Conservation (phyloP, 1,139 yeast species). For the Lodderomyces beijingensis region DNA sequence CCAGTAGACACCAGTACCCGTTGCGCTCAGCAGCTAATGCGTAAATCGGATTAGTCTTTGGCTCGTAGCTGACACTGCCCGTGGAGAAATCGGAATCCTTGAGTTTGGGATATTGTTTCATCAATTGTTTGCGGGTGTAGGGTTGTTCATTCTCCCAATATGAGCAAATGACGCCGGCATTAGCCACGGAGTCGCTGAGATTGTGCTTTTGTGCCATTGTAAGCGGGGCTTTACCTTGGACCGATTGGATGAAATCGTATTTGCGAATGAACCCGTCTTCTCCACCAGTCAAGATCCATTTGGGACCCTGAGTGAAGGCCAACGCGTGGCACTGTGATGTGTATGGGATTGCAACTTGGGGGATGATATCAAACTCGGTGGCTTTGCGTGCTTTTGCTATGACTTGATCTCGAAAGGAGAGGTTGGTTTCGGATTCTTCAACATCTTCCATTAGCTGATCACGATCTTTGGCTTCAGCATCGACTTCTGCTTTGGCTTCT, state of each 20-base stretch:
- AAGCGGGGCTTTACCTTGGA: constrained; percentile 84
- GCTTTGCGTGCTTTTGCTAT: constrained; percentile 43
- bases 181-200: constrained; percentile 61
- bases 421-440: constrained; percentile 4
- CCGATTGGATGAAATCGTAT: constrained; percentile 79
- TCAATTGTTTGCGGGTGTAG: constrained; percentile 36
- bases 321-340: constrained; percentile 69
- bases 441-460: no score
- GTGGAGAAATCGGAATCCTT: constrained; percentile 40
- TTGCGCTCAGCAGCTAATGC: constrained; percentile 80
- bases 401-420: constrained; percentile 32
- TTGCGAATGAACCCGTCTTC: constrained; percentile 92
- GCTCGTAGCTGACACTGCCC: constrained; percentile 52
- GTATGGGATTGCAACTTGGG: constrained; percentile 72
- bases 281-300: constrained; percentile 92
- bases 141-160: constrained; percentile 98
- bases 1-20: constrained; percentile 82
- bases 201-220: constrained; percentile 92
- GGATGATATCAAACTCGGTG: constrained; percentile 53
- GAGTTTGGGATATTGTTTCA: constrained; percentile 40
- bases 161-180: constrained; percentile 76
- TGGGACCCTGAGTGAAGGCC: constrained; percentile 76
- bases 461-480: no score
- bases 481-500: no score
- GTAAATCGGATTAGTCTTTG: constrained; percentile 77